Base-by-base conservation (phyloP, 306 rosid genomes). In the Rosa lucieae region DNA sequence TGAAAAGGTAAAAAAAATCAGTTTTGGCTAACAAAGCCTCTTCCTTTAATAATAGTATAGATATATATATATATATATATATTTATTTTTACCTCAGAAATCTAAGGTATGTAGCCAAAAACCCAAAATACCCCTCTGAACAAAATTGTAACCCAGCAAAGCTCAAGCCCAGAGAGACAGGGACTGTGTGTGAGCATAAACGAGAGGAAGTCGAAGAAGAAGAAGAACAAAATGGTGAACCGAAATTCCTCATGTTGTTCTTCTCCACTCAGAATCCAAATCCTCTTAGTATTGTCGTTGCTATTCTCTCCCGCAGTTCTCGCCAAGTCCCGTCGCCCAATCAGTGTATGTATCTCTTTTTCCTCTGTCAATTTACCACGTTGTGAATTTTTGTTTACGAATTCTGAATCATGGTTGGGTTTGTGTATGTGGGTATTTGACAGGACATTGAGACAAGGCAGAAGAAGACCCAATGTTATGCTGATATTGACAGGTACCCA, bases 381-480 rank as follows among this genome's bases (percentile, higher is more conserved):
- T 35, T 26, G 17, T 66, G 52, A 67, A 29, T 71, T 59, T 43
- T 21, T 29, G 10, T 0, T 0, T 18, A 1, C 8, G 7, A 5
- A 48, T 29, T 67, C 10, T 29, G 20, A 51, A 35, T 72, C 79
- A 10, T 15, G 2, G 42, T 39, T 26, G 49, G 15, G 46, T 42
- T 81, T 73, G 74, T 18, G 11, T 62, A 18, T 78, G 23, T 82
- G 72, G 43, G 49, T 76, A 10, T 72, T 73, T 75, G 7, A 14
- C 89, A 94, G 98, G 97, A 92, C 23, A n/a, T 56, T 77, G 93
- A 92, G 82, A 86, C 79, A 29, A 88, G 95, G 83, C 87, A 89
- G 77, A 91, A 80, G 90, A 94, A 89, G 85, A 83, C 85, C 85
- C 93, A 94, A 74, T 94, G 97, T 78, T 91, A 92, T 75, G 89